These are phyloP conservation scores for Thamnidium elegans DNA, from an alignment of 192 early-diverging fungal genomes.

Conservation along the genomic window DNA sequence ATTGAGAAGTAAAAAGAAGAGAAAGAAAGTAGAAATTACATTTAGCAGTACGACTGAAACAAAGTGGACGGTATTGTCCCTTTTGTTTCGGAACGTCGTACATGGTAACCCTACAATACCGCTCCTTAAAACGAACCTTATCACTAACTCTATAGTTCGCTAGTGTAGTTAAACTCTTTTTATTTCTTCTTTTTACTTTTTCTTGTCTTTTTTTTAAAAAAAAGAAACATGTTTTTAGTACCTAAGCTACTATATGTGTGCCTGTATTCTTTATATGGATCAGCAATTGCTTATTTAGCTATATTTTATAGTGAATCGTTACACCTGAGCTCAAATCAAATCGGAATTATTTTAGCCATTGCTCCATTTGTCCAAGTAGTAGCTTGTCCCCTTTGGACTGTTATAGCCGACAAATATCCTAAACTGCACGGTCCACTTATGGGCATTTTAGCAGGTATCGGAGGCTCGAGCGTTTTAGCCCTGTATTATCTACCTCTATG, in stretches of 20 bases:
- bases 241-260: constrained; percentile 32
- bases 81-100: too few species aligned
- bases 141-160: too few species aligned
- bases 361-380: constrained; percentile 40
- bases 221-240: background rate
- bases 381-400: constrained; percentile 39
- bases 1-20: too few species aligned
- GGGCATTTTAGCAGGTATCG: constrained; percentile 15
- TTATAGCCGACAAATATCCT: constrained; percentile 29
- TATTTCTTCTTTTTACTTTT: background rate
- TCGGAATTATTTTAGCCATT: constrained; percentile 36
- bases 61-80: too few species aligned
- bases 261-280: constrained; percentile 23
- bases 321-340: constrained; percentile 26
- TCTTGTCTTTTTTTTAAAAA: too few species aligned
- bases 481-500: constrained; percentile 25
- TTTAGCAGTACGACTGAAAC: too few species aligned
- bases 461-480: constrained; percentile 21
- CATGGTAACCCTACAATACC: too few species aligned
- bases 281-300: constrained; percentile 28
- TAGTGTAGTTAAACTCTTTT: background rate
- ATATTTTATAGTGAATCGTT: constrained; percentile 28
- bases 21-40: too few species aligned
- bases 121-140: too few species aligned
- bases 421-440: constrained; percentile 30